Evolutionary conservation across 2,329 filamentous ascomycete genomes (phyloP), one percentile per base, ranked within the genome.

Genomic region (Davidsoniella eucalypti): DNA sequence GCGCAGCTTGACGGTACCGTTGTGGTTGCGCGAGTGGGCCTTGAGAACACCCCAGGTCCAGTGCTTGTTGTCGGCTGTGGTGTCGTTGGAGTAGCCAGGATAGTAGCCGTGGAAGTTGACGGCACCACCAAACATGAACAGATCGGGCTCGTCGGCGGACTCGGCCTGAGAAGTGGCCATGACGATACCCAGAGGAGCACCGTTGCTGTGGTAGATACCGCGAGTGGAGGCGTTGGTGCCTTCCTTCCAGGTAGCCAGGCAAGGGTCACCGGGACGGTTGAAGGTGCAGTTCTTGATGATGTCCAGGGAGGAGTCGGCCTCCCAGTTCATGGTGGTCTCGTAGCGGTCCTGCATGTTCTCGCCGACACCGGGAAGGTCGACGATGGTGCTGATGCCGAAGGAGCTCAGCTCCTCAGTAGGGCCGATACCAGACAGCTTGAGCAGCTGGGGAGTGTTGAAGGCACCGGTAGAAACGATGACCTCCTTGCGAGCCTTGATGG

Each of bases 1-100:
- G 16, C 65, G 67, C 2, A 85, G 67, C 2, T 65, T 72, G 12
- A 85, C 78, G 0, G 69, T 76, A n/a, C 82, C 81, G 7, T 69
- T 69, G 47, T 70, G 67, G 40, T 84, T 84, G 6, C 65, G 62
- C 25, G 63, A 65, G 44, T 68, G 67, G 0, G 71, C 69, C 60
- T 80, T 79, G 44, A 79, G 66, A 2, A 69, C 67, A 7, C 63
- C 59, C 61, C 61, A 65, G 2, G 62, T 61, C 62, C 61, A 65
- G 56, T 69, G 65, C 36, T 65, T 65, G 2, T 64, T 64, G 44
- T 64, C 68, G 1, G 61, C 59, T 2, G 68, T 63, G 2, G 67
- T 64, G 54, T 70, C 66, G 21, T 64, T 58, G 1, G 69, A 66
- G 56, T 71, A 79, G 17, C 69, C 67, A 0, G 73, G 73, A 63